These are phyloP conservation scores for Metarhizium guizhouense DNA, from an alignment of 2,329 filamentous ascomycete species.

Conservation along the genomic window DNA sequence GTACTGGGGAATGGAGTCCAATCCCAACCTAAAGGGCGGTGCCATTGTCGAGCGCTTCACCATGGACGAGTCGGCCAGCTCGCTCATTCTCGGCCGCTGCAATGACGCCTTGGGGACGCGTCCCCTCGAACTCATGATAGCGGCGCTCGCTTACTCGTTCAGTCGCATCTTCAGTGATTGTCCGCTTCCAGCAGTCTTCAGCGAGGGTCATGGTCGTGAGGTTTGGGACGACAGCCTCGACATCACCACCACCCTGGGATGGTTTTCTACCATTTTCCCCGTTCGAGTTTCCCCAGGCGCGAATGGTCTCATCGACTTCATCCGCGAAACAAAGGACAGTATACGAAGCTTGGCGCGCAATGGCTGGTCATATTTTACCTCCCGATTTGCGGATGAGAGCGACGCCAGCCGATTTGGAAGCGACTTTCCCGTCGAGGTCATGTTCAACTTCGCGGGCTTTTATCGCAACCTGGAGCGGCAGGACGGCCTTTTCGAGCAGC, in stretches of 20 bases:
- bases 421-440: slow-evolving; percentile 23
- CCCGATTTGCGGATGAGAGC: slow-evolving; percentile 23
- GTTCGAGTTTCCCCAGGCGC: slow-evolving; percentile 9
- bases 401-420: slow-evolving; percentile 13
- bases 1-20: too few relatives aligned
- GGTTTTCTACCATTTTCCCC: slow-evolving; percentile 34
- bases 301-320: slow-evolving; percentile 1
- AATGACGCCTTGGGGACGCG: neutral
- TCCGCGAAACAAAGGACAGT: slow-evolving; percentile 15
- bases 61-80: neutral
- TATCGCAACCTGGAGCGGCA: slow-evolving; percentile 33
- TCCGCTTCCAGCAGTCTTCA: neutral
- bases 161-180: neutral
- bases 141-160: neutral
- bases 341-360: slow-evolving; percentile 24
- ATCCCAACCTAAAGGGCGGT: too few relatives aligned
- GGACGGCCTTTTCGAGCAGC: slow-evolving; percentile 1
- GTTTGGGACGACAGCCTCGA: slow-evolving; percentile 14
- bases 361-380: slow-evolving; percentile 29
- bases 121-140: neutral
- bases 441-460: slow-evolving; percentile 37
- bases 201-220: slow-evolving; percentile 32
- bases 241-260: slow-evolving; percentile 31
- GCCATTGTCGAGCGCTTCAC: too few relatives aligned
- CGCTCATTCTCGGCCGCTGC: neutral